Evolutionary conservation across 257 asterid genomes (phyloP).

Genomic region (Nicotiana obtusifolia): DNA sequence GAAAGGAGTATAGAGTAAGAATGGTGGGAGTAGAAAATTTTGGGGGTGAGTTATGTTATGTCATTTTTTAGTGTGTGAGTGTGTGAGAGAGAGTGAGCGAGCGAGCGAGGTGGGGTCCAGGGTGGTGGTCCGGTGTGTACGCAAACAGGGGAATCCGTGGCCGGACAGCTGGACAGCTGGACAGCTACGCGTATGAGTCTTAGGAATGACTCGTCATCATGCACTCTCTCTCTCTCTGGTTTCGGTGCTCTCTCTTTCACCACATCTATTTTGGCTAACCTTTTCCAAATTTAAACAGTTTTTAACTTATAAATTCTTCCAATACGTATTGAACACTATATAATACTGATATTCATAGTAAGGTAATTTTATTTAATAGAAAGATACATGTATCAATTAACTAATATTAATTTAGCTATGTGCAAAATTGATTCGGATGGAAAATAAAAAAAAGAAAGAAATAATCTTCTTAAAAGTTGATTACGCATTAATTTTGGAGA

Average conservation of each 20-base stretch:
- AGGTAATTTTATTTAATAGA: too few species aligned
- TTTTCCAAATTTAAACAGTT: too few species aligned
- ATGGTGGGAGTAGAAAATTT: neutral
- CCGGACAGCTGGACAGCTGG: conserved; percentile 88
- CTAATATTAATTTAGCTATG: too few species aligned
- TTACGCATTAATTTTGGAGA: too few species aligned
- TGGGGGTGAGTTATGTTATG: neutral
- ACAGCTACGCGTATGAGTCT: conserved; percentile 40
- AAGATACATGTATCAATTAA: too few species aligned
- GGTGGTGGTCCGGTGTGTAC: conserved; percentile 21
- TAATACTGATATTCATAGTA: too few species aligned
- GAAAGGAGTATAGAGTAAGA: conserved; percentile 42
- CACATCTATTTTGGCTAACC: neutral
- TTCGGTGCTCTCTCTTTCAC: neutral
- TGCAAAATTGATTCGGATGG: too few species aligned
- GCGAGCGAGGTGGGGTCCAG: conserved; percentile 18
- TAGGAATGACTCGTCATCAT: neutral
- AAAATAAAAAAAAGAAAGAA: too few species aligned
- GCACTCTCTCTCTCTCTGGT: conserved; percentile 21
- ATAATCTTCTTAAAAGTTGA: too few species aligned
- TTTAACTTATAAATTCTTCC: too few species aligned
- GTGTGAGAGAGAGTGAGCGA: neutral
- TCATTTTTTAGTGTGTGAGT: neutral
- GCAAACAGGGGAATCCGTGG: conserved; percentile 45
- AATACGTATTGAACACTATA: too few species aligned